phyloP scores from a whole-genome alignment of 208 protist genomes.

The Trypanosoma melophagium region DNA sequence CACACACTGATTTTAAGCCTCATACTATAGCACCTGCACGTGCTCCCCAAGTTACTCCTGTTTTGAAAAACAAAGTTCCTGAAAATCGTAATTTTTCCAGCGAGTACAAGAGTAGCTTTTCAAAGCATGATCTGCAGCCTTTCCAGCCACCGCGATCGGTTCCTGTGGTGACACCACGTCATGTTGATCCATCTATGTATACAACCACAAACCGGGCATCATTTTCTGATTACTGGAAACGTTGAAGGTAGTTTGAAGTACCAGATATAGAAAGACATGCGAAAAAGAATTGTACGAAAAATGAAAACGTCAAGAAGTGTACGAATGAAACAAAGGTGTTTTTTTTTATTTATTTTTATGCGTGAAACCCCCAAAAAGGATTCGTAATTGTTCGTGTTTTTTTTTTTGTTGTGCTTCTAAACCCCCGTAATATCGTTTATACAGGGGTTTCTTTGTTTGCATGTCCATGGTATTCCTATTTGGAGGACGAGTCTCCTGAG shows the following conservation, averaged over 20 bases:
- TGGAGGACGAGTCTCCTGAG: too few relatives aligned
- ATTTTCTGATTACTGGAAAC: slow-evolving; percentile 32
- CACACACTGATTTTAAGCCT: slow-evolving; percentile 30
- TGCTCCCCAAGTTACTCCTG: neutral
- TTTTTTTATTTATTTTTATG: too few relatives aligned
- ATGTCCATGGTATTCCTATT: too few relatives aligned
- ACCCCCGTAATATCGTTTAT: too few relatives aligned
- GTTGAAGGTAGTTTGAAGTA: slow-evolving; percentile 6
- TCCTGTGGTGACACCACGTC: slow-evolving; percentile 26
- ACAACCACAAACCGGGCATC: slow-evolving; percentile 40
- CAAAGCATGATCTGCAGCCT: slow-evolving; percentile 11
- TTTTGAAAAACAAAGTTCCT: neutral
- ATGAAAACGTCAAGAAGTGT: neutral
- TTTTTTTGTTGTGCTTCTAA: neutral
- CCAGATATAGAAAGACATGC: slow-evolving; percentile 19
- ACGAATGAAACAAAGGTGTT: too few relatives aligned
- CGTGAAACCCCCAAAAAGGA: too few relatives aligned
- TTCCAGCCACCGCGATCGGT: slow-evolving; percentile 4
- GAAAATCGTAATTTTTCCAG: slow-evolving; percentile 26
- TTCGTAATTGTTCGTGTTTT: too few relatives aligned
- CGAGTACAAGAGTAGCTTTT: slow-evolving; percentile 58
- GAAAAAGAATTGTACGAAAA: slow-evolving; percentile 16
- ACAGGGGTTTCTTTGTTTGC: too few relatives aligned
- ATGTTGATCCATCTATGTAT: slow-evolving; percentile 68
- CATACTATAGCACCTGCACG: neutral